Conservation (phyloP, 2,329 filamentous ascomycete species). For the Cladosporium sp. region DNA sequence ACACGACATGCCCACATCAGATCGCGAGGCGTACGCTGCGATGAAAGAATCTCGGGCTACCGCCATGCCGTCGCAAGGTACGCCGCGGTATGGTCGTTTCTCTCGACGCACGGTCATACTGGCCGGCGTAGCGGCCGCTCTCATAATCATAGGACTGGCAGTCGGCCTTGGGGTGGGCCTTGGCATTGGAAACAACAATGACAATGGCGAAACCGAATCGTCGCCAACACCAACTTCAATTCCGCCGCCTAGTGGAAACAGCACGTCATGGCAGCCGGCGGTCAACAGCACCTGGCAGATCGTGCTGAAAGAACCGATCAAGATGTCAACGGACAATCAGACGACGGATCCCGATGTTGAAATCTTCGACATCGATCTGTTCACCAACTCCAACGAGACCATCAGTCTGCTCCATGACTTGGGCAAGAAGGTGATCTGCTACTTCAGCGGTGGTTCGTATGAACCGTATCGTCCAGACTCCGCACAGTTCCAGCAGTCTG, state of each 20-base stretch:
- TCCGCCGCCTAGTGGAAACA: constrained; percentile 2
- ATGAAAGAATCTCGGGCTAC: constrained; percentile 8
- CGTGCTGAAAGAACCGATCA: constrained; percentile 43
- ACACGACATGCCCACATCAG: constrained; percentile 1
- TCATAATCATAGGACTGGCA: constrained; percentile 10
- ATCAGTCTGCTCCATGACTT: constrained; percentile 45
- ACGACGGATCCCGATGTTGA: constrained; percentile 45
- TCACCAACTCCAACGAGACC: constrained; percentile 44
- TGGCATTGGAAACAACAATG: background rate
- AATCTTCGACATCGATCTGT: constrained; percentile 58
- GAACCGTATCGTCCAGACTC: constrained; percentile 59
- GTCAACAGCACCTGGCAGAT: constrained; percentile 57
- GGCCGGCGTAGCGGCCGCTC: constrained; percentile 5
- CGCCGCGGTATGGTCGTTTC: constrained; percentile 1
- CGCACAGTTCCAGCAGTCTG: constrained; percentile 46
- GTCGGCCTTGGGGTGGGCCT: constrained; percentile 12
- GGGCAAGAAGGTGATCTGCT: constrained; percentile 62
- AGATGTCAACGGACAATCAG: constrained; percentile 27
- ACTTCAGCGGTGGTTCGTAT: constrained; percentile 66
- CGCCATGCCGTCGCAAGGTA: background rate
- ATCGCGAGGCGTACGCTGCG: constrained; percentile 1
- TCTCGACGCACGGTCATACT: constrained; percentile 7
- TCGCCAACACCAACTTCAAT: background rate
- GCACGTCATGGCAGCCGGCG: constrained; percentile 35
- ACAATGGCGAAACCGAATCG: background rate